Percentiles rank a stretch among this genome's conserved stretches.
Evolutionary conservation across 139 green algal genomes (phyloP).

Genomic region (Chlamydomonas sphaeroides): DNA sequence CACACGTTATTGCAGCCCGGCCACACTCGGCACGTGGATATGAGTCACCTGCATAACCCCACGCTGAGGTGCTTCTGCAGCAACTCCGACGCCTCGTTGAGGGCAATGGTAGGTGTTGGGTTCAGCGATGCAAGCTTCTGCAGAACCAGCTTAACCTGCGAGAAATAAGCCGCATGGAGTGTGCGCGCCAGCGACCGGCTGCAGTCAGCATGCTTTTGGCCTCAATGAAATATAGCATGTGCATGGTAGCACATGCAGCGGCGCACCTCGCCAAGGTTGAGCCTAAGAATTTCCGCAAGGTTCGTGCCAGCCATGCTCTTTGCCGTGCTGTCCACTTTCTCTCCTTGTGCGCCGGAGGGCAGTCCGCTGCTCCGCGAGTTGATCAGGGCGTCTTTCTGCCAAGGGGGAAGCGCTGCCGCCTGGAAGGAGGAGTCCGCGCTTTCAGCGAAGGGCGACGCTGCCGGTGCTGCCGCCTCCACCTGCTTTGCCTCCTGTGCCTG

Average conservation of each 20-base stretch:
- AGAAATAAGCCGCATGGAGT: too few relatives aligned
- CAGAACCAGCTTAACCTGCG: slow-evolving; percentile 66
- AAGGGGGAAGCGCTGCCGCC: slow-evolving; percentile 22
- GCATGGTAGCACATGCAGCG: too few relatives aligned
- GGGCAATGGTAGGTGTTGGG: slow-evolving; percentile 61
- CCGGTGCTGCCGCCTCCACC: background rate
- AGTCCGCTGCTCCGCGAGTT: slow-evolving; percentile 18
- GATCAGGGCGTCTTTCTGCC: slow-evolving; percentile 7
- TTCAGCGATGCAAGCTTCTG: slow-evolving; percentile 67
- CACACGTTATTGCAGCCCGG: too few relatives aligned
- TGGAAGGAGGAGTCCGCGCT: slow-evolving; percentile 11
- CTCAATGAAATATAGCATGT: too few relatives aligned
- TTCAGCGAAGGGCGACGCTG: background rate
- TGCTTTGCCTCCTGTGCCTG: background rate
- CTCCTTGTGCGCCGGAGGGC: background rate
- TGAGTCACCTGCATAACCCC: slow-evolving; percentile 54
- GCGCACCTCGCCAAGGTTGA: slow-evolving; percentile 58
- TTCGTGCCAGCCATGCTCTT: slow-evolving; percentile 24
- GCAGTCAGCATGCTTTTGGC: too few relatives aligned
- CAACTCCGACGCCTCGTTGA: slow-evolving; percentile 67
- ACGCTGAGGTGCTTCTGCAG: slow-evolving; percentile 69
- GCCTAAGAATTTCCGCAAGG: slow-evolving; percentile 49
- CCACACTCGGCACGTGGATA: too few relatives aligned
- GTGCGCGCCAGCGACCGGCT: too few relatives aligned
- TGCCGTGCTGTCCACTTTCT: slow-evolving; percentile 16